These are phyloP conservation scores for Metschnikowia bowlesiae DNA, from an alignment of 805 yeast genomes.

Conservation along the genomic window DNA sequence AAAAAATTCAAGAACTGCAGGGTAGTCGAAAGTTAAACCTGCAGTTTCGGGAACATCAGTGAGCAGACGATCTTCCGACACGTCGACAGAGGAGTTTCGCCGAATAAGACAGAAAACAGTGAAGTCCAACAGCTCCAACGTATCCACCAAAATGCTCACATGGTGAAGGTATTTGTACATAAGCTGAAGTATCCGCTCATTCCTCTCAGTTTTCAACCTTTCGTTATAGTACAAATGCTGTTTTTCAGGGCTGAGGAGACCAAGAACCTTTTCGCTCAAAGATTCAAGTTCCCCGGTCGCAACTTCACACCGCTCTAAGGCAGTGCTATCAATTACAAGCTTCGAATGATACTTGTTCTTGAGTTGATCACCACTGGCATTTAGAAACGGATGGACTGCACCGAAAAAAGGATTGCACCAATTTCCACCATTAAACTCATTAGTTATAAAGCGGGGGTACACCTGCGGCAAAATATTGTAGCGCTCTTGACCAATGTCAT, in stretches of 20 bases:
- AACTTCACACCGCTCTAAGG: slow-evolving; percentile 34
- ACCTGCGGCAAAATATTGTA: slow-evolving; percentile 52
- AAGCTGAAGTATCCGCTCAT: slow-evolving; percentile 49
- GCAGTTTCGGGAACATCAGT: slow-evolving; percentile 6
- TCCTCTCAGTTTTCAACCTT: slow-evolving; percentile 36
- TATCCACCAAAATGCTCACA: slow-evolving; percentile 47
- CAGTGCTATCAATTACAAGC: slow-evolving; percentile 47
- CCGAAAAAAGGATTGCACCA: slow-evolving; percentile 68
- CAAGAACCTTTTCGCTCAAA: slow-evolving; percentile 40
- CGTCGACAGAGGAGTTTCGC: slow-evolving; percentile 20
- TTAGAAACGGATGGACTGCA: slow-evolving; percentile 31
- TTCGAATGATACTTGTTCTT: slow-evolving; percentile 41
- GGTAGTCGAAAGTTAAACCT: slow-evolving; percentile 42
- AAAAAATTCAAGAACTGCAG: slow-evolving; percentile 63
- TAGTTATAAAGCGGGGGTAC: slow-evolving; percentile 63
- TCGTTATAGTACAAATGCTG: slow-evolving; percentile 36
- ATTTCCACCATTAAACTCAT: slow-evolving; percentile 72
- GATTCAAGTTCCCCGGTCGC: slow-evolving; percentile 35
- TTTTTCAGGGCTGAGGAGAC: slow-evolving; percentile 32
- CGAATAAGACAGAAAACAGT: slow-evolving; percentile 47
- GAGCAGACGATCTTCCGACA: not conserved
- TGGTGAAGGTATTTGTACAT: slow-evolving; percentile 50
- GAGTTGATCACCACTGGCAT: slow-evolving; percentile 41
- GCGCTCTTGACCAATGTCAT: slow-evolving; percentile 32
- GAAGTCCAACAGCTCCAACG: slow-evolving; percentile 59